Conservation (phyloP, 1,284 basidiomycete genomes). For the Phaffia rhodozyma region DNA sequence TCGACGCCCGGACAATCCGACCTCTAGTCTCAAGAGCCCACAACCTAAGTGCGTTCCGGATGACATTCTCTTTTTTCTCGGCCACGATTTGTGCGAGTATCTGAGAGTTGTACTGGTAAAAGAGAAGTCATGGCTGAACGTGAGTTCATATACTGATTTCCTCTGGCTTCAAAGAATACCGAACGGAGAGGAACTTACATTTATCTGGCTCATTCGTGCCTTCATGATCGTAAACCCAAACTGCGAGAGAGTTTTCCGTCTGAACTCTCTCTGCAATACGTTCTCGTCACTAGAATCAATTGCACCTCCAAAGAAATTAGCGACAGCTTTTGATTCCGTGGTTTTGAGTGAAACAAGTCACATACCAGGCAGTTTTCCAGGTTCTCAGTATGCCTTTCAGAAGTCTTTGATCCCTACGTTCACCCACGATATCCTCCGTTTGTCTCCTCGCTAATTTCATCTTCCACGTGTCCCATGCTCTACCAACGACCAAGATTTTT, state of each 20-base stretch:
- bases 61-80: too few species aligned
- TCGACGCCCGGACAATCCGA: too few species aligned
- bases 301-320: not conserved
- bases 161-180: not conserved
- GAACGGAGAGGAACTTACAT: not conserved
- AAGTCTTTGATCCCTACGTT: not conserved
- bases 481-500: not conserved
- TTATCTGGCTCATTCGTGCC: not conserved
- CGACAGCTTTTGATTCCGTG: not conserved
- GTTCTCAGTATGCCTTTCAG: not conserved
- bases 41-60: too few species aligned
- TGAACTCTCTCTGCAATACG: not conserved
- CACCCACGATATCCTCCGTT: not conserved
- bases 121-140: too few species aligned
- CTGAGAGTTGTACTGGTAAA: too few species aligned
- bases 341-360: not conserved
- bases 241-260: not conserved
- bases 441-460: not conserved
- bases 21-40: too few species aligned
- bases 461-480: not conserved
- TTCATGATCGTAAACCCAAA: not conserved
- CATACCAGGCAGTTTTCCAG: not conserved
- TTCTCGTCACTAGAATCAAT: not conserved
- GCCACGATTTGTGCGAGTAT: too few species aligned
- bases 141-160: too few species aligned